Base-by-base conservation (phyloP, 768 basidiomycete species). In the Phaeotremella skinneri region DNA sequence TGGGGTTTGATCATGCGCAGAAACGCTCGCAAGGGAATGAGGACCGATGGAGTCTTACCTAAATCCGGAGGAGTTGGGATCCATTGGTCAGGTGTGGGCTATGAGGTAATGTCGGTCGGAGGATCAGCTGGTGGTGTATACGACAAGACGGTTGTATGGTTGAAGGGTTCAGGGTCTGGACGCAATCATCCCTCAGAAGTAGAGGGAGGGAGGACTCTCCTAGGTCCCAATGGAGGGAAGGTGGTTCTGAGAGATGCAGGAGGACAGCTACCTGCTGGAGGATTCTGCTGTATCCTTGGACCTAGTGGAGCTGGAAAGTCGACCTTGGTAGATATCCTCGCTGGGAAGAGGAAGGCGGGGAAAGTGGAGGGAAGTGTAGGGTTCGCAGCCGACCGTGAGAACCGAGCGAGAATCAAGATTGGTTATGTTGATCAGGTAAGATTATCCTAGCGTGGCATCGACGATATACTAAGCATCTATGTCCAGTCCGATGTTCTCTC, bases 221-320 rank as follows among this genome's bases (percentile, higher is more conserved):
- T 42, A 4, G 29, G 57, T 32, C 59, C 41, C 49, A 29, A 47
- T 56, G 79, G 82, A 59, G 84, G 85, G 49, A 84, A 87, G 67
- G 79, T 83, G 34, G 81, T 96, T 16, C 79, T 97, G 39, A 85
- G 90, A 68, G 79, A 79, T 39, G 81, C 91, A 29, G 84, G 78
- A 49, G 93, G 92, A 0, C 75, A 77, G 9, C 83, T 94, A n/a
- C 78, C 79, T 2, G 84, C 90, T 0, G 91, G 93, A 9, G 83
- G 88, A 61, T 85, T 96, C 80, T 86, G 91, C 83, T 89, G 89
- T n/a, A 84, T 96, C 55, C 82, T 97, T 2, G 93, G 93, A 0
- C 91, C 93, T 0, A 89, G 88, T 66, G 92, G 91, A 55, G 90
- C 91, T 17, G 91, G 91, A 42, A 94, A 94, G 76, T 90, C 89